phyloP scores from a whole-genome alignment of 768 basidiomycete species.

The Russula foetens region DNA sequence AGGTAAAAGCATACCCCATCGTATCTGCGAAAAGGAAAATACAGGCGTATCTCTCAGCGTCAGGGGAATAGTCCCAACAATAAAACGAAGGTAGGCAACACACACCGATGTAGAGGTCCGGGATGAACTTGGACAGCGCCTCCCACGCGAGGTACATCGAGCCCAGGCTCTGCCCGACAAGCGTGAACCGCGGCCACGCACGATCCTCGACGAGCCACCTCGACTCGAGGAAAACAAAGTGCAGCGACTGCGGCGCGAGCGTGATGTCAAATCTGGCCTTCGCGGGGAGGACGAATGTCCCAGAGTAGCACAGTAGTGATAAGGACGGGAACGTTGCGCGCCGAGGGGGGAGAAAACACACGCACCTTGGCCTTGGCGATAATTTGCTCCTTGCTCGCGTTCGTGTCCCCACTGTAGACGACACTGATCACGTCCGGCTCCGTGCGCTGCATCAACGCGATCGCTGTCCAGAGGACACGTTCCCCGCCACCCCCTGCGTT shows the following conservation, averaged over 20 bases:
- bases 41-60: background rate
- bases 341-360: background rate
- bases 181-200: constrained; percentile 85
- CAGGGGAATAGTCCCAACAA: no score
- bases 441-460: constrained; percentile 63
- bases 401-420: constrained; percentile 85
- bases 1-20: constrained; percentile 97
- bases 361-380: constrained; percentile 71
- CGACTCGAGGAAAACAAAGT: constrained; percentile 74
- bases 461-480: constrained; percentile 89
- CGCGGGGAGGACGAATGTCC: no score
- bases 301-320: no score
- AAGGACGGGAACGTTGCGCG: no score
- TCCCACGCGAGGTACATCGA: constrained; percentile 80
- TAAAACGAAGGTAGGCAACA: background rate
- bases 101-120: constrained; percentile 87
- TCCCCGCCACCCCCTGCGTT: constrained; percentile 98
- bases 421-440: constrained; percentile 60
- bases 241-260: constrained; percentile 53
- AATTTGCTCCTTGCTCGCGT: constrained; percentile 73
- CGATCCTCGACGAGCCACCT: constrained; percentile 71
- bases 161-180: constrained; percentile 86
- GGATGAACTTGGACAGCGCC: constrained; percentile 68
- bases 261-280: constrained; percentile 77
- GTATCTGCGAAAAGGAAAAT: constrained; percentile 56